Conservation (phyloP, 768 basidiomycete genomes). For the Filobasidium wieringae region DNA sequence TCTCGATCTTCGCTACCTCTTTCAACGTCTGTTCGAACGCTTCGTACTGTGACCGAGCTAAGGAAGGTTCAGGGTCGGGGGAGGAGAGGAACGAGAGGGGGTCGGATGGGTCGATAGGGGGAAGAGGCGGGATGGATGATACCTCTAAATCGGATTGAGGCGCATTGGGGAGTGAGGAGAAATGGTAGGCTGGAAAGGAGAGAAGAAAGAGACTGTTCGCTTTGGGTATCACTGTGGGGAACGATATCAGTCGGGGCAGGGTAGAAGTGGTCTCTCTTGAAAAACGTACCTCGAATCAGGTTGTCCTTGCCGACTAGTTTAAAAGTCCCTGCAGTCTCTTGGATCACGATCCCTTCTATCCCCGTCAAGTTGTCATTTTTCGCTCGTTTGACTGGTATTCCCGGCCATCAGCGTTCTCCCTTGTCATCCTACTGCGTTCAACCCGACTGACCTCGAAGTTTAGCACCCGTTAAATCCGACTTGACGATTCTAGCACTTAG, state of each 20-base stretch:
- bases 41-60: too few species aligned
- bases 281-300: conserved; percentile 13
- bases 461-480: conserved; percentile 34
- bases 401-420: too few species aligned
- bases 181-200: conserved; percentile 28
- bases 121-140: neutral
- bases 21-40: conserved; percentile 10
- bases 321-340: conserved; percentile 35
- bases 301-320: conserved; percentile 18
- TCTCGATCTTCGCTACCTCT: conserved; percentile 20
- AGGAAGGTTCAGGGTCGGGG: neutral
- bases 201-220: conserved; percentile 26
- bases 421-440: too few species aligned
- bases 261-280: neutral
- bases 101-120: neutral
- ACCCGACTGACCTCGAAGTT: conserved; percentile 4
- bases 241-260: neutral
- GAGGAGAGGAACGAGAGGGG: neutral
- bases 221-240: conserved; percentile 28
- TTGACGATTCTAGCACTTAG: conserved; percentile 27
- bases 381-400: conserved; percentile 16
- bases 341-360: conserved; percentile 26
- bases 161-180: conserved; percentile 6
- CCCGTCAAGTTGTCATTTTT: conserved; percentile 21
- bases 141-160: neutral